These are phyloP conservation scores for Russula ochroleuca DNA, from an alignment of 768 basidiomycete species.

Conservation along the genomic window DNA sequence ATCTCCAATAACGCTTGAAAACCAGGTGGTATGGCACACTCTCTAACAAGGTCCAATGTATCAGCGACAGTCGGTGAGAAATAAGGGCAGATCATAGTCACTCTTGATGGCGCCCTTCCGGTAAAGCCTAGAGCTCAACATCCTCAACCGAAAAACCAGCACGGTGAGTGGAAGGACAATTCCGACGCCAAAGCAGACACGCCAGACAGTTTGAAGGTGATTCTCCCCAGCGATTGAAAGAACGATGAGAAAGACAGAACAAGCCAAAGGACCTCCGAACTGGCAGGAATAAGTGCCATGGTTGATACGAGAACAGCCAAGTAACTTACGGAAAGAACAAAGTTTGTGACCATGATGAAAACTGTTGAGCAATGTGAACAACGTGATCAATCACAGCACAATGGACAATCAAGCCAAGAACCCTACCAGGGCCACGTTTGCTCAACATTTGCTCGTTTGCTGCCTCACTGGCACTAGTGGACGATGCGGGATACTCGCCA, in stretches of 20 bases:
- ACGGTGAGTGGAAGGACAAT: conserved; percentile 61
- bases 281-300: conserved; percentile 28
- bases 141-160: conserved; percentile 66
- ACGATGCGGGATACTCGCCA: conserved; percentile 74
- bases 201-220: conserved; percentile 62
- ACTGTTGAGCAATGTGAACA: conserved; percentile 36
- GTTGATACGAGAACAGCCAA: background rate
- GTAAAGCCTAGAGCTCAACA: conserved; percentile 65
- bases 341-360: conserved; percentile 75
- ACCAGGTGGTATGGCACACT: conserved; percentile 59
- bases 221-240: conserved; percentile 60
- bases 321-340: conserved; percentile 53
- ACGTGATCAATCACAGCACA: background rate
- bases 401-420: conserved; percentile 5
- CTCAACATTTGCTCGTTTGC: conserved; percentile 64
- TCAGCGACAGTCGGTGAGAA: background rate
- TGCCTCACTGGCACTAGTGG: conserved; percentile 63
- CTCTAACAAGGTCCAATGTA: conserved; percentile 33
- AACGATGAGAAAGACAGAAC: conserved; percentile 62
- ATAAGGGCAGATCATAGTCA: conserved; percentile 31
- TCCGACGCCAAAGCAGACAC: conserved; percentile 61
- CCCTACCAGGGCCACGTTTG: conserved; percentile 54
- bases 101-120: conserved; percentile 61
- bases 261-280: conserved; percentile 65
- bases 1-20: conserved; percentile 59